Conservation (phyloP, 208 protist species). For the Vickermania spadyakhi region DNA sequence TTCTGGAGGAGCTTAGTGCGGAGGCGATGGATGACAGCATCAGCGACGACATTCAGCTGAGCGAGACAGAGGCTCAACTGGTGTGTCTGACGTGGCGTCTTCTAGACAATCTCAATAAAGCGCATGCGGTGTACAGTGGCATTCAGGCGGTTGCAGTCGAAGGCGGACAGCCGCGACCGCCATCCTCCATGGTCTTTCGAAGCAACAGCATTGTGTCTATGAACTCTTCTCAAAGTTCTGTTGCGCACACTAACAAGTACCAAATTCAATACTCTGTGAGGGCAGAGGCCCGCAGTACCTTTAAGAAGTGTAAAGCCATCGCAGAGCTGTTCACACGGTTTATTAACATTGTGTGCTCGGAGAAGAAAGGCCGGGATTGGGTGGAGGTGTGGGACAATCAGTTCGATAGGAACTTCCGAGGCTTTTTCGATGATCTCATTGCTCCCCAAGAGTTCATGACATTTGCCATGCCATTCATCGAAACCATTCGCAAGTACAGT, state of each 20-base stretch:
- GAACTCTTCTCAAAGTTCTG: neutral
- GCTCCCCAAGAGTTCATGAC: neutral
- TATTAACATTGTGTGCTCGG: neutral
- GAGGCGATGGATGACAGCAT: neutral
- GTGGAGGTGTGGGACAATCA: neutral
- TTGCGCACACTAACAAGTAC: neutral
- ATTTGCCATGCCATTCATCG: slow-evolving; percentile 4
- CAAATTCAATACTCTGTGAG: neutral
- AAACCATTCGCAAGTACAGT: neutral
- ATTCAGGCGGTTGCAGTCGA: neutral
- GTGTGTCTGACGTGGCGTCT: slow-evolving; percentile 3
- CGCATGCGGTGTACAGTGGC: neutral
- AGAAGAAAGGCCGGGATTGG: neutral
- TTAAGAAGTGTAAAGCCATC: neutral
- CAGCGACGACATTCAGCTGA: neutral
- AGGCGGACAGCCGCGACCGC: neutral
- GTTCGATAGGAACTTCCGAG: neutral
- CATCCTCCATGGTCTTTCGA: neutral
- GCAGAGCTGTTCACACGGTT: neutral
- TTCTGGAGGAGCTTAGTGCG: neutral
- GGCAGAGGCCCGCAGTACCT: neutral
- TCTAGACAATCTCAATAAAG: neutral
- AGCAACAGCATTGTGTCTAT: neutral
- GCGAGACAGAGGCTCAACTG: neutral
- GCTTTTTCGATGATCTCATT: slow-evolving; percentile 4